Evolutionary conservation across 345 rosid genomes (phyloP), one percentile per base, ranked within the genome.

Genomic region (Murraya koenigii): DNA sequence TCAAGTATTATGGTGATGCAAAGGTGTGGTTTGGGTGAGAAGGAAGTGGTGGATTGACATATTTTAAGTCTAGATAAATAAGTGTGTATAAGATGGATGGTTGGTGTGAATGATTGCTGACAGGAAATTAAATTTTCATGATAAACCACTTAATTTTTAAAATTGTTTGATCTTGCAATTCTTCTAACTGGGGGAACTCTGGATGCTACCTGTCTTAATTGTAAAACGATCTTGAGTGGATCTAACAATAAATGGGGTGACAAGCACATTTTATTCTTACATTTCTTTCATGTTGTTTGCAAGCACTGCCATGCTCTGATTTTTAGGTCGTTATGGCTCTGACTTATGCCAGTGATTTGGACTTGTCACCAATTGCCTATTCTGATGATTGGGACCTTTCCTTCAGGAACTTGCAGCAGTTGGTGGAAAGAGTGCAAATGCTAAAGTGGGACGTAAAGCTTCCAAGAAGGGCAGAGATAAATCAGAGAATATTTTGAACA

Each of bases 381-480:
- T 70, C 22, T 82, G 41, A 81, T 78, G 58, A 39, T 75, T 59
- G 68, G 49, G 26, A 30, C 63, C 26, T 67, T 58, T 75, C 60
- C 32, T 28, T 17, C 84, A 96, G 99, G 99, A 97, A 83, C 89
- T 93, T 76, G 89, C 90, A 41, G 94, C 94, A 67, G 86, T 82
- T 74, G 97, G 92, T 79, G 97, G 93, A 71, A 97, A 89, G 86
- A 90, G 79, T 79, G 64, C 88, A 58, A 90, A 74, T 78, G 84
- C 88, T 72, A 97, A 90, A 83, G 89, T 70, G 28, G 89, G 90
- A 63, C 92, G 95, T 47, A 97, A 90, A 87, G 84, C 83, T 71
- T 77, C 90, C 64, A 94, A 88, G 88, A 96, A 90, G 83, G 88
- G 81, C 74, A 84, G 81, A 66, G 95, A 92, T 22, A 52, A 52